A percentile compares a stretch with the other conserved stretches of the same genome.
Evolutionary conservation across 148 eudicot species (phyloP).

Genomic region (Camellia lanceoleosa): DNA sequence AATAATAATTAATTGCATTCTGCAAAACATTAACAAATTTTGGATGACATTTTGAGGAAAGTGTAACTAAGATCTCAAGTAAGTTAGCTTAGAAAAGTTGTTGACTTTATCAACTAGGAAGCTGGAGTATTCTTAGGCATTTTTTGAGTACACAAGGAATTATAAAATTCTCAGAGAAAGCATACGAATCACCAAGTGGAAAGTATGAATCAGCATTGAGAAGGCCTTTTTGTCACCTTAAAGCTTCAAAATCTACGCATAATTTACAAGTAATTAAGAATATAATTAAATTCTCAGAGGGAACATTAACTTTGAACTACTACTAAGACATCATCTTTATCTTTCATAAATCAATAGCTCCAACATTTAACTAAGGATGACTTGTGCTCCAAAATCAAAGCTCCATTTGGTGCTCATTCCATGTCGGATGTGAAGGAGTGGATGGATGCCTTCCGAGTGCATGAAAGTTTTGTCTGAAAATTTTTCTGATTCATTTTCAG

Average conservation of each 20-base stretch:
- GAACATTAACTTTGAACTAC: background rate
- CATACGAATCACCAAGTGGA: no score
- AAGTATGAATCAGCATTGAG: background rate
- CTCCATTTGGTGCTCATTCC: background rate
- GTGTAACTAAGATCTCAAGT: background rate
- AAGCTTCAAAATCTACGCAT: background rate
- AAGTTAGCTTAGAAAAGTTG: no score
- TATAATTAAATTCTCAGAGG: background rate
- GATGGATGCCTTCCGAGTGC: background rate
- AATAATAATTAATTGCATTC: background rate
- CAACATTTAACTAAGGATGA: background rate
- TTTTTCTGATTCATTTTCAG: conserved; percentile 1
- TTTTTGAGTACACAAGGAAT: no score
- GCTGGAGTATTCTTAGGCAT: background rate
- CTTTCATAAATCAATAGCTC: background rate
- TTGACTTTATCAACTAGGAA: background rate
- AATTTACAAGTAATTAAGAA: background rate
- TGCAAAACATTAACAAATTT: background rate
- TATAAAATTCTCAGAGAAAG: no score
- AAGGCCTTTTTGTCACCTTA: background rate
- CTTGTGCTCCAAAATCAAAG: background rate
- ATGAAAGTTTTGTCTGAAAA: conserved; percentile 2
- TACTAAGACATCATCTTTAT: background rate
- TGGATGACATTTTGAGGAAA: background rate
- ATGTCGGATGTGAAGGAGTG: background rate